Percentiles rank a stretch among this genome's conserved stretches.
These are phyloP conservation scores for Ophiostoma populinum DNA, from an alignment of 2,329 filamentous ascomycete species.

Conservation along the genomic window DNA sequence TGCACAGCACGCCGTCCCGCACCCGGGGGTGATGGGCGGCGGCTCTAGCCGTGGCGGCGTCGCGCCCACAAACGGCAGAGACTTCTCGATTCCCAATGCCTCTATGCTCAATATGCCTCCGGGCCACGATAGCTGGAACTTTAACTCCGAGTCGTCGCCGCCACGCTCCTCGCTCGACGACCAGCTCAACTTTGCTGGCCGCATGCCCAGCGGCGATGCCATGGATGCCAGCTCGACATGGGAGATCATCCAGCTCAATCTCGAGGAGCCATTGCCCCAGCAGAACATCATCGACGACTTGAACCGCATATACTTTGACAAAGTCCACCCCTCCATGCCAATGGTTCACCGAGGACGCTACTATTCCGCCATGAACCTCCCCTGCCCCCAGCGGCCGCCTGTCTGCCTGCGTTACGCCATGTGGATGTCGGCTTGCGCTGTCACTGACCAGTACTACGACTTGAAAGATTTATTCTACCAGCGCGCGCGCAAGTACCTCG, in stretches of 20 bases:
- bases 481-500: slow-evolving; percentile 74
- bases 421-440: slow-evolving; percentile 83
- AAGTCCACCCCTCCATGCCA: slow-evolving; percentile 68
- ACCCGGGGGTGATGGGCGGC: too few relatives aligned
- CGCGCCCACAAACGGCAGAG: slow-evolving; percentile 14
- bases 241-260: slow-evolving; percentile 51
- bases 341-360: slow-evolving; percentile 85
- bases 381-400: slow-evolving; percentile 59
- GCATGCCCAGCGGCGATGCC: slow-evolving; percentile 28
- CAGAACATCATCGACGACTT: slow-evolving; percentile 63
- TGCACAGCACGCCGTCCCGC: too few relatives aligned
- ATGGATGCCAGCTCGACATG: slow-evolving; percentile 49
- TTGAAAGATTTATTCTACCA: slow-evolving; percentile 83
- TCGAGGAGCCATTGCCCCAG: slow-evolving; percentile 41
- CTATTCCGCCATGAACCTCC: slow-evolving; percentile 68
- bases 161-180: slow-evolving; percentile 33
- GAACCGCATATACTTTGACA: slow-evolving; percentile 80
- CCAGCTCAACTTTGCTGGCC: slow-evolving; percentile 38
- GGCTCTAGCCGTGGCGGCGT: slow-evolving; percentile 23
- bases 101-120: slow-evolving; percentile 27
- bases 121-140: slow-evolving; percentile 36
- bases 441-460: slow-evolving; percentile 63
- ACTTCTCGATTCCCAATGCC: slow-evolving; percentile 27
- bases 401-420: slow-evolving; percentile 84
- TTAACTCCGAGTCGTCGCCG: slow-evolving; percentile 33